A percentile compares a stretch with the other conserved stretches of the same genome.
These are phyloP conservation scores for Lentinula sp. DNA, from an alignment of 768 basidiomycete genomes.

Conservation along the genomic window DNA sequence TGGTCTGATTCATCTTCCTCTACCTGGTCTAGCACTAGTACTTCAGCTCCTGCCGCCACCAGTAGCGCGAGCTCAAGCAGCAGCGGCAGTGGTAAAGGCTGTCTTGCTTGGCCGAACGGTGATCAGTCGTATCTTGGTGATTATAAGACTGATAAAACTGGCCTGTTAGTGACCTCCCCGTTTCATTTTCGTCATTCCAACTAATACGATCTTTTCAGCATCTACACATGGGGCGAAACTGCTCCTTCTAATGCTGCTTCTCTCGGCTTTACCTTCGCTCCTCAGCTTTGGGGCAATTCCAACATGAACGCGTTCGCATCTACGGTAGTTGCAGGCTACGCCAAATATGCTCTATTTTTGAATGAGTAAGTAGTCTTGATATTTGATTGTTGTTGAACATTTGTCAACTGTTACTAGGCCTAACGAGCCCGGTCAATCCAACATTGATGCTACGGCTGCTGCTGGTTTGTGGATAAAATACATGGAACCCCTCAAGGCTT, in stretches of 20 bases:
- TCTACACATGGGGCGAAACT: constrained; percentile 67
- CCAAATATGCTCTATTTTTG: constrained; percentile 44
- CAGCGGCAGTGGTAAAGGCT: constrained; percentile 25
- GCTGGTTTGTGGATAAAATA: constrained; percentile 54
- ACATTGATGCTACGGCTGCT: constrained; percentile 46
- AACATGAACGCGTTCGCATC: constrained; percentile 42
- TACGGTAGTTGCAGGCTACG: constrained; percentile 44
- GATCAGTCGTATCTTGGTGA: constrained; percentile 41
- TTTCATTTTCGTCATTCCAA: background rate
- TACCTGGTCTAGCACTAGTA: constrained; percentile 9
- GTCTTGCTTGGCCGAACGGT: constrained; percentile 64
- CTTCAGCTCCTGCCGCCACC: constrained; percentile 9
- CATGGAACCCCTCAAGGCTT: constrained; percentile 47
- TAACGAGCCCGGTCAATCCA: constrained; percentile 55
- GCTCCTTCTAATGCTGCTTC: constrained; percentile 32
- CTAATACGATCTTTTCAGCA: constrained; percentile 17
- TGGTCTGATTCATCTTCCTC: background rate
- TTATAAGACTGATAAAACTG: constrained; percentile 41
- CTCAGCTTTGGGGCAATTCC: constrained; percentile 68
- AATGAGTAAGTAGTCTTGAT: constrained; percentile 60
- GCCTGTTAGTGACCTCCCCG: constrained; percentile 26
- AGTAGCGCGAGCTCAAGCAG: constrained; percentile 4
- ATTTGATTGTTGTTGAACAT: background rate
- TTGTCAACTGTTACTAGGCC: constrained; percentile 40
- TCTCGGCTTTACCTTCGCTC: constrained; percentile 47